Evolutionary conservation across 192 early-diverging fungal species (phyloP), one percentile per base, ranked within the genome.

Genomic region (Backusella westeae): DNA sequence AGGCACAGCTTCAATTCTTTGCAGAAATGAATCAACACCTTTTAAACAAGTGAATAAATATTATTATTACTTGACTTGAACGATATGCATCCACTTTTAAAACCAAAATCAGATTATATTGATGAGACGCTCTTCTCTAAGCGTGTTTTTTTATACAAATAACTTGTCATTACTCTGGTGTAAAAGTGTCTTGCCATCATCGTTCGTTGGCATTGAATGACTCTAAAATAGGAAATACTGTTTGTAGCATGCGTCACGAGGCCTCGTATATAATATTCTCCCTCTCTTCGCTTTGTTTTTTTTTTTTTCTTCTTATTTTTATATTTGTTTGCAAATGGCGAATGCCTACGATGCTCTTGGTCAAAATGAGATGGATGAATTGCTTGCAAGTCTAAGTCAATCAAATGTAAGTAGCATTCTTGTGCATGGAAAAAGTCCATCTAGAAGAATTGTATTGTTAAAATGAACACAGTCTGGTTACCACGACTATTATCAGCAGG

Each of bases 351-450:
- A 29, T 63, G 26, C 23, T 63, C 17, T n/a, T 49, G 26, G 21
- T 63, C 56, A 29, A 63, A 63, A 63, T 63, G 56, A 63, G 56
- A 63, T 63, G 56, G 56, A 63, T 63, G 56, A 63, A 63, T 26
- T 63, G 4, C 56, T 63, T 63, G 56, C 23, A 29, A 29, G 23
- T 26, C 29, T 63, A 29, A 63, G 23, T 29, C 56, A 26, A 1
- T 63, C 56, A 12, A 63, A 63, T 14, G 56, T 63, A 63, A 63
- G 56, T 63, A 29, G 29, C 15, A 63, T 1, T 26, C 10, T 63
- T 29, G 26, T 29, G 9, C 8, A 12, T 63, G 29, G 56, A 63
- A 26, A 8, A 29, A 63, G 9, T 29, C 23, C 26, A 26, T 44
- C 42, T 44, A 44, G 42, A 44, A 44, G 42, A 4, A 49, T 26